These are phyloP conservation scores for Orobanche coerulescens DNA, from an alignment of 257 asterid species.

Conservation along the genomic window DNA sequence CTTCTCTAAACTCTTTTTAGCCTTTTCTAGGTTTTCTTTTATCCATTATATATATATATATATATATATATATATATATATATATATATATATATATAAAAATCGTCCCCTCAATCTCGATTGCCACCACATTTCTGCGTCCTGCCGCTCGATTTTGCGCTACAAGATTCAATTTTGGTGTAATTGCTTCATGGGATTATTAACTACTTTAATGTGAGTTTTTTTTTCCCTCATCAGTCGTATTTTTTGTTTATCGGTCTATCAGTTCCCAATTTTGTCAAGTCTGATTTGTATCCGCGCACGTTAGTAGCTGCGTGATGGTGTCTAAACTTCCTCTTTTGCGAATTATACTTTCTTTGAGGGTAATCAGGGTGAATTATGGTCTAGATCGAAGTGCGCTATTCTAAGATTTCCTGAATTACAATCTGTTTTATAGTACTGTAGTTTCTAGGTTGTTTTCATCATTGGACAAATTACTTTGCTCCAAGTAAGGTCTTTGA, in stretches of 20 bases:
- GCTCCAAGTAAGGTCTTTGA: slow-evolving; percentile 5
- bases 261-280: not conserved
- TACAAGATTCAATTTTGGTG: slow-evolving; percentile 19
- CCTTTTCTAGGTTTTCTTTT: slow-evolving; percentile 31
- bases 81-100: no score
- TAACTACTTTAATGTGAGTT: slow-evolving; percentile 29
- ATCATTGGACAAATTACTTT: not conserved
- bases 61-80: no score
- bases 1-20: not conserved
- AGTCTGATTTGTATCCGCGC: not conserved
- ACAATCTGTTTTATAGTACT: not conserved
- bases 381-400: slow-evolving; percentile 6
- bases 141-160: slow-evolving; percentile 19
- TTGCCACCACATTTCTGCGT: slow-evolving; percentile 5
- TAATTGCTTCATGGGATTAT: slow-evolving; percentile 7
- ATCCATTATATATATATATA: not conserved
- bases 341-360: not conserved
- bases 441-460: slow-evolving; percentile 1
- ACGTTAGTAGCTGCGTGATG: slow-evolving; percentile 16
- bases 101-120: not conserved
- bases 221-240: not conserved
- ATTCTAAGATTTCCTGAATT: slow-evolving; percentile 6
- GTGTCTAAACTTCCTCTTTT: not conserved
- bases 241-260: not conserved
- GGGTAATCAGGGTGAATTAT: slow-evolving; percentile 7